These are phyloP conservation scores for Dryadomyces quercus-mongolicae DNA, from an alignment of 2,329 filamentous ascomycete species.

Conservation along the genomic window DNA sequence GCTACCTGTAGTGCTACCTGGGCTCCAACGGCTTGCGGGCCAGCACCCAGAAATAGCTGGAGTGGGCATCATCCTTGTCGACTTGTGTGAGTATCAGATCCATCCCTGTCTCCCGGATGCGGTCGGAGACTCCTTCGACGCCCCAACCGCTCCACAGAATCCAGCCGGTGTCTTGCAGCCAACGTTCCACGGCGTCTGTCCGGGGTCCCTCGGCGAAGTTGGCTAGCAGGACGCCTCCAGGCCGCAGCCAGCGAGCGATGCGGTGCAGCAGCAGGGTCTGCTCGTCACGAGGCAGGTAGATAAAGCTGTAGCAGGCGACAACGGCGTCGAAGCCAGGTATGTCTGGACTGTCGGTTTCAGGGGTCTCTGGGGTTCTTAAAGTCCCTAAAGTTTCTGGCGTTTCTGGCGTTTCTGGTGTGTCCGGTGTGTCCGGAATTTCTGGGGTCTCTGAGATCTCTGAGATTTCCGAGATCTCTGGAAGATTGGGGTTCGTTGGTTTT, in stretches of 20 bases:
- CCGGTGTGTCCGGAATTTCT: too few species aligned
- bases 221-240: conserved; percentile 35
- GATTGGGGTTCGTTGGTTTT: too few species aligned
- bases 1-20: background rate
- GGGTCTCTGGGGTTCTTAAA: too few species aligned
- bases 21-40: conserved; percentile 15
- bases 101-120: conserved; percentile 20
- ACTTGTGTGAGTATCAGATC: conserved; percentile 21
- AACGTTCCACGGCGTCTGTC: conserved; percentile 20
- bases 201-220: conserved; percentile 27
- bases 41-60: conserved; percentile 27
- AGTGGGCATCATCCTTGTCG: conserved; percentile 18
- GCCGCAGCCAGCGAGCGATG: conserved; percentile 35
- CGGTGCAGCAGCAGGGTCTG: conserved; percentile 32
- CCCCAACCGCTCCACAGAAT: conserved; percentile 32
- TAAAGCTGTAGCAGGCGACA: conserved; percentile 39
- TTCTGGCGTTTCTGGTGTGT: too few species aligned
- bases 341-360: too few species aligned
- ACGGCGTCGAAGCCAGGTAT: conserved; percentile 31
- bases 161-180: conserved; percentile 28
- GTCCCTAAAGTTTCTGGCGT: too few species aligned
- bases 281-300: conserved; percentile 40
- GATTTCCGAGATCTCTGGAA: too few species aligned
- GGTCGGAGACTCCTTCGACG: conserved; percentile 18
- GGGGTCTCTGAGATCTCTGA: too few species aligned